These are phyloP conservation scores for Penicillium steckii DNA, from an alignment of 495 filamentous ascomycete genomes.

Conservation along the genomic window DNA sequence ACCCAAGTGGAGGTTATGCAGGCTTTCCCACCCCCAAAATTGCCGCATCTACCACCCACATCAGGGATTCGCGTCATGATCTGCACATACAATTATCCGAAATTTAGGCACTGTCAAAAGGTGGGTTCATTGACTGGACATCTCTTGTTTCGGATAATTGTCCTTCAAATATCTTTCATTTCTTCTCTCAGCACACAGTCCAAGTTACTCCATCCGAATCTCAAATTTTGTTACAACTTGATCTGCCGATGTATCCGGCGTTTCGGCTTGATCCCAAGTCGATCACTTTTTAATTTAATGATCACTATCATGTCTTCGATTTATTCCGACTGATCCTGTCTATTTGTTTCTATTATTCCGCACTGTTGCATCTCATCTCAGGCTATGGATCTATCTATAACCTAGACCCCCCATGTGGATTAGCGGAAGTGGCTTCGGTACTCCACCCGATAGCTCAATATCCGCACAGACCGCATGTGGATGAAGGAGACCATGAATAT, in stretches of 20 bases:
- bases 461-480: slow-evolving; percentile 13
- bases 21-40: too few relatives aligned
- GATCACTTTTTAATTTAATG: background rate
- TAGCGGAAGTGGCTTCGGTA: slow-evolving; percentile 26
- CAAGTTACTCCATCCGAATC: too few relatives aligned
- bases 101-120: background rate
- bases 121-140: background rate
- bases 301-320: too few relatives aligned
- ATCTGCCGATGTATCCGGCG: background rate
- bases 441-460: slow-evolving; percentile 14
- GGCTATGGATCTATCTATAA: background rate
- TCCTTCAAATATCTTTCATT: too few relatives aligned
- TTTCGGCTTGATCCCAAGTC: background rate
- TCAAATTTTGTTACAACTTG: too few relatives aligned
- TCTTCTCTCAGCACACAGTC: too few relatives aligned
- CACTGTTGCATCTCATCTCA: too few relatives aligned
- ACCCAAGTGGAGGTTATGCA: too few relatives aligned
- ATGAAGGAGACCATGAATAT: background rate
- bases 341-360: too few relatives aligned
- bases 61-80: too few relatives aligned
- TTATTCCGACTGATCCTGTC: too few relatives aligned
- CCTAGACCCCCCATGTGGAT: background rate
- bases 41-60: background rate
- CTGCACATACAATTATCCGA: too few relatives aligned
- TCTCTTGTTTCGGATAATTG: background rate